Conservation (phyloP, 768 basidiomycete species). For the Phlegmacium glaucopus region DNA sequence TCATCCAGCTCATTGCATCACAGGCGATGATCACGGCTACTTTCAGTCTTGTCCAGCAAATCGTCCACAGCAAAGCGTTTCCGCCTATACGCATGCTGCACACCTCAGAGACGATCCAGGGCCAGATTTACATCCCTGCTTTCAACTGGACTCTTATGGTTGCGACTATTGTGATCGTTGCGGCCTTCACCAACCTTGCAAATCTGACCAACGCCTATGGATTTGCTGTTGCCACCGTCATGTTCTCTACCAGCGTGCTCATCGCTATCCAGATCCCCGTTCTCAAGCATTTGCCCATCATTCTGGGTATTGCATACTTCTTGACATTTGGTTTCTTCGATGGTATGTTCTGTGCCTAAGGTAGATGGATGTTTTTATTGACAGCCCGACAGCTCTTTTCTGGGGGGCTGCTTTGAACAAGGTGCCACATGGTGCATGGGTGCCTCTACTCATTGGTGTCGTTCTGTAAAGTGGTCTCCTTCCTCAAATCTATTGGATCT, state of each 20-base stretch:
- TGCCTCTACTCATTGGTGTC: conserved; percentile 55
- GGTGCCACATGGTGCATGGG: conserved; percentile 65
- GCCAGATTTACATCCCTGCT: conserved; percentile 65
- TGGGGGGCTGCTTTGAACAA: conserved; percentile 64
- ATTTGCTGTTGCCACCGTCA: conserved; percentile 63
- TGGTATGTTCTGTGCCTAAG: conserved; percentile 27
- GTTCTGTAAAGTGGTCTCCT: conserved; percentile 31
- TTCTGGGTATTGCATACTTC: conserved; percentile 45
- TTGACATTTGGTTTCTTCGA: conserved; percentile 62
- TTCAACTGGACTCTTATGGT: conserved; percentile 61
- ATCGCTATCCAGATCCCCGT: conserved; percentile 55
- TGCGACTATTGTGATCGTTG: conserved; percentile 50
- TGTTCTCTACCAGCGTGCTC: conserved; percentile 58
- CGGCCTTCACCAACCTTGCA: conserved; percentile 48
- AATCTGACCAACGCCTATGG: conserved; percentile 61
- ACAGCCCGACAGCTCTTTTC: conserved; percentile 39
- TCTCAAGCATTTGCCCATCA: conserved; percentile 46
- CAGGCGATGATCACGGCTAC: conserved; percentile 71
- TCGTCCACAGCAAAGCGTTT: conserved; percentile 58
- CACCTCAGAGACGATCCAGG: conserved; percentile 58
- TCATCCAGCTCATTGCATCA: conserved; percentile 50
- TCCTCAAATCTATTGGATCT: not conserved
- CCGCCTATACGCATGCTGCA: conserved; percentile 56
- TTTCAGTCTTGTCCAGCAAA: conserved; percentile 60
- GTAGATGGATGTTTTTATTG: too few species aligned